These are phyloP conservation scores for Cystofilobasidium bisporidii DNA, from an alignment of 768 basidiomycete genomes.

Conservation along the genomic window DNA sequence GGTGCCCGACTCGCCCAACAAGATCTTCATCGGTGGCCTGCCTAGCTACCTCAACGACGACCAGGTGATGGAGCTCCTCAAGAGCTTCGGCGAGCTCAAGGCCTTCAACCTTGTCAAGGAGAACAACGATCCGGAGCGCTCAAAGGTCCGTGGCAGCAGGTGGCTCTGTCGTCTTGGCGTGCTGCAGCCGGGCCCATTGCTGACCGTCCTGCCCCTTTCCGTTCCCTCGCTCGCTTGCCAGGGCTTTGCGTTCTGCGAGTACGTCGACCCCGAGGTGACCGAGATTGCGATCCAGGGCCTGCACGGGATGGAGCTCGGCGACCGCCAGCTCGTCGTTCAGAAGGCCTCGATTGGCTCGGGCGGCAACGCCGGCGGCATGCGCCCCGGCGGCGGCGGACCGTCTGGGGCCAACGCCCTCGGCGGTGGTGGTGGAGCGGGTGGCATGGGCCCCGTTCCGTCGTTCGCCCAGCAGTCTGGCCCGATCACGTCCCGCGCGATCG, in stretches of 20 bases:
- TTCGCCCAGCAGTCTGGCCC: conserved; percentile 24
- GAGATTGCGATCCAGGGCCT: conserved; percentile 93
- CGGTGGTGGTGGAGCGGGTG: conserved; percentile 1
- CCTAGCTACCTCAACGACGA: conserved; percentile 95
- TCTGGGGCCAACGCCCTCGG: conserved; percentile 4
- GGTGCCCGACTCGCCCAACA: conserved; percentile 94
- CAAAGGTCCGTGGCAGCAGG: conserved; percentile 80
- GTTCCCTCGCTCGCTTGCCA: conserved; percentile 37
- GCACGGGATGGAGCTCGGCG: conserved; percentile 95
- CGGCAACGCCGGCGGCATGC: conserved; percentile 18
- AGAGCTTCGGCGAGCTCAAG: conserved; percentile 93
- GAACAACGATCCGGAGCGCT: conserved; percentile 57
- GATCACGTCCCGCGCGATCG: conserved; percentile 66
- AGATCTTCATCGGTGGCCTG: conserved; percentile 91
- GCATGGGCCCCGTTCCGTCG: conserved; percentile 15
- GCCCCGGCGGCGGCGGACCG: not conserved
- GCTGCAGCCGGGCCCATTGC: no score
- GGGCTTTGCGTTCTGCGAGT: conserved; percentile 99
- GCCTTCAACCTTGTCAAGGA: conserved; percentile 98
- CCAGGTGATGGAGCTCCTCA: conserved; percentile 94
- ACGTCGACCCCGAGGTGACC: conserved; percentile 75
- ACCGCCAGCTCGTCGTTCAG: conserved; percentile 89
- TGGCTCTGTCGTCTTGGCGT: not conserved
- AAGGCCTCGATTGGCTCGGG: conserved; percentile 73
- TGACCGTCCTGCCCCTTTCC: not conserved